These are phyloP conservation scores for Jatropha multifida DNA, from an alignment of 441 rosid species.

Conservation along the genomic window DNA sequence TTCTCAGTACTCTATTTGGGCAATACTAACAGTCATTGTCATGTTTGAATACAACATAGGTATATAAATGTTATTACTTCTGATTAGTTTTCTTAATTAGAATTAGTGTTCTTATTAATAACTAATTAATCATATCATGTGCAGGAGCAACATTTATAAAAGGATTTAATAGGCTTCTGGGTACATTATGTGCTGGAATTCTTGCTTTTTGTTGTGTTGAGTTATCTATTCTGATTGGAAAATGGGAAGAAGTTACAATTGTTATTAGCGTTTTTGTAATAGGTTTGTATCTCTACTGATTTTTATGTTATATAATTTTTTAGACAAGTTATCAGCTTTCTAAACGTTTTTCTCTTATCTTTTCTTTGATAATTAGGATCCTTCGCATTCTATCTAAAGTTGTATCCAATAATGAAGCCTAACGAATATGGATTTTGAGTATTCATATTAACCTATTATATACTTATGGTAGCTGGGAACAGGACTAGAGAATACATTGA, in stretches of 20 bases:
- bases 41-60: conserved; percentile 39
- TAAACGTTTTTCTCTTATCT: not conserved
- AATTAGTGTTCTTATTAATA: not conserved
- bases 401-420: conserved; percentile 69
- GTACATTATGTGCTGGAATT: conserved; percentile 33
- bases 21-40: conserved; percentile 38
- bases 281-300: conserved; percentile 22
- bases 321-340: not conserved
- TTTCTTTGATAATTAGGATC: conserved; percentile 42
- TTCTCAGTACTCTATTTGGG: conserved; percentile 41
- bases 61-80: not conserved
- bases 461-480: conserved; percentile 75
- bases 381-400: conserved; percentile 51
- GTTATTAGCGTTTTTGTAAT: conserved; percentile 30
- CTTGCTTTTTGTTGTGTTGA: conserved; percentile 36
- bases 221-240: conserved; percentile 28
- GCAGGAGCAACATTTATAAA: conserved; percentile 37
- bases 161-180: conserved; percentile 36
- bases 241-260: conserved; percentile 30
- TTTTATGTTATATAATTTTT: not conserved
- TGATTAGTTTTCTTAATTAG: not conserved
- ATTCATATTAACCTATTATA: conserved; percentile 76
- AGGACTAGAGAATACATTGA: conserved; percentile 43
- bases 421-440: conserved; percentile 85
- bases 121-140: not conserved